Base-by-base conservation (phyloP, 2,329 filamentous ascomycete species). In the Lachnellula occidentalis region DNA sequence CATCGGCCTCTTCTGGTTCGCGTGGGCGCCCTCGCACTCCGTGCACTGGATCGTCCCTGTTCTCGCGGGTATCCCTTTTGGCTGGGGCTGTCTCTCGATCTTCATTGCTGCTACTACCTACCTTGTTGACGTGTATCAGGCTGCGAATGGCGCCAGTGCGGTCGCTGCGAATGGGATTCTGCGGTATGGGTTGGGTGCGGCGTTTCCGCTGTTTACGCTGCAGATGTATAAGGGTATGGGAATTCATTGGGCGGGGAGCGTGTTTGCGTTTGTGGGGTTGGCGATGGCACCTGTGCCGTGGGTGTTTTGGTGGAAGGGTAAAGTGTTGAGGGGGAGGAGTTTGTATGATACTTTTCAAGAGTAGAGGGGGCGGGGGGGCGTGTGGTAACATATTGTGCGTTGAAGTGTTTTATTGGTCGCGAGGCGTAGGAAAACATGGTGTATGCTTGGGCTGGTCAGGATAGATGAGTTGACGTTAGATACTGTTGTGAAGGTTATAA, bases 11-110 rank as follows among this genome's bases (percentile, higher is more conserved):
- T 66, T 41, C 53, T 78, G 75, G 45, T 61, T 58, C 34, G 58
- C 64, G 1, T 67, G 63, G 64, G 51, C 61, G 2, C 61, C 65
- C 2, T 39, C 48, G 14, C 50, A 56, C 17, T 43, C 51, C n/a
- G 57, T 64, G 0, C 64, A 65, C 39, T 67, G 63, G 61, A 68
- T 67, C 15, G 61, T 67, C 3, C 64, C 65, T 14, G 61, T 65
- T 0, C 37, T 66, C 0, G 65, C 65, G 12, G 63, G 63, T 5
- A 56, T 67, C 2, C 60, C 65, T 1, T 85, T 86, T 63, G 79
- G 79, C 0, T 82, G 77, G 74, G 82, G 81, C 2, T 81, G 81
- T 59, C 66, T 85, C 2, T 78, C 75, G 51, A 72, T 85, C 5
- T 85, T 86, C 61, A 56, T 67, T 48, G 63, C 60, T 14, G 53